phyloP scores from a whole-genome alignment of 108 stramenopile species.

The Skeletonema marinoi region DNA sequence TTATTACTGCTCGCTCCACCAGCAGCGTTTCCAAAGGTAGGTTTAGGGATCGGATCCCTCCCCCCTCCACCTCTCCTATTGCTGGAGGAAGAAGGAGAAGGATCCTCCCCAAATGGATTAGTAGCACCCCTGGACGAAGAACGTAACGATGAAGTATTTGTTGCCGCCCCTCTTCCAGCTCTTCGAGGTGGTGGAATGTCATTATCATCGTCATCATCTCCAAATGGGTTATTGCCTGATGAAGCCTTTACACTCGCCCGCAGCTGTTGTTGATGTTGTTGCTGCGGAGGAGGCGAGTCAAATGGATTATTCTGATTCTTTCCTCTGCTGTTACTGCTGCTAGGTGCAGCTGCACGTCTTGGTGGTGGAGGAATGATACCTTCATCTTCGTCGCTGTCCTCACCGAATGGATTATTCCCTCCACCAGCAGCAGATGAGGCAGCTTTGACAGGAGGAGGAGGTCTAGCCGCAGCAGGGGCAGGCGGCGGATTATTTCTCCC shows the following conservation, averaged over 20 bases:
- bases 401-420: slow-evolving; percentile 14
- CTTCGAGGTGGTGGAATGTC: slow-evolving; percentile 17
- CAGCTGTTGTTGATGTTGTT: not conserved
- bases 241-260: not conserved
- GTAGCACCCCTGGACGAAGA: not conserved
- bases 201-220: slow-evolving; percentile 8
- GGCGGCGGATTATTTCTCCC: slow-evolving; percentile 2
- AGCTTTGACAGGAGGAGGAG: not conserved
- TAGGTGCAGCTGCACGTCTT: not conserved
- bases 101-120: slow-evolving; percentile 31
- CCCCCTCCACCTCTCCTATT: not conserved
- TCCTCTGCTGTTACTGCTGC: not conserved
- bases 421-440: not conserved
- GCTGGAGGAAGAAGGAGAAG: not conserved
- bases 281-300: slow-evolving; percentile 1
- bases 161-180: not conserved
- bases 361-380: slow-evolving; percentile 3
- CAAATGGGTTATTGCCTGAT: slow-evolving; percentile 22
- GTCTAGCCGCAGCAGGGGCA: not conserved
- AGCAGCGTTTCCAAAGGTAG: not conserved
- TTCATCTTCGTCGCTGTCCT: slow-evolving; percentile 12
- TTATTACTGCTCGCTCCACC: not conserved
- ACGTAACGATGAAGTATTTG: not conserved
- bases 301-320: slow-evolving; percentile 17
- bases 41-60: not conserved